Base-by-base conservation (phyloP, 345 rosid genomes). In the Populus pruinosa region DNA sequence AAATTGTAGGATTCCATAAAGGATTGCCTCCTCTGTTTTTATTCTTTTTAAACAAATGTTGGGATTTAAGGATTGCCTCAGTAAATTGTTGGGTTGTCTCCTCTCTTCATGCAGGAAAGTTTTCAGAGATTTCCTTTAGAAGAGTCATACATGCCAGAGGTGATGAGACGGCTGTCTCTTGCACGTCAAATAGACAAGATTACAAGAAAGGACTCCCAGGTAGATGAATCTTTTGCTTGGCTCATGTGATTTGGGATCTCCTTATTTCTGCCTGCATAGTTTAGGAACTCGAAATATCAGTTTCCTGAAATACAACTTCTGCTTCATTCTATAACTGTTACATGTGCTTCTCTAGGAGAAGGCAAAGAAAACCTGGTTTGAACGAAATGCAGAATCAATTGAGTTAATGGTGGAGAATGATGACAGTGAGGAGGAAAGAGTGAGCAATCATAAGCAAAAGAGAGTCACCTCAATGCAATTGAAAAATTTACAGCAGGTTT, bases 391-490 rank as follows among this genome's bases (percentile, higher is more conserved):
- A 2, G 97, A 93, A 86, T 79, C 90, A 56, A 70, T 92, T 80
- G 94, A 91, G 80, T 83, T 93, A 25, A 85, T 84, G 38, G 64
- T 96, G 77, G 99, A 96, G 71, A 81, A 88, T 33, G 83, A 87
- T 27, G 98, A 93, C 75, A 93, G 94, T 77, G 99, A 96, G 83
- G 98, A 91, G 64, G 99, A 96, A 77, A 89, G 87, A 87, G 97
- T 82, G 47, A 88, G 86, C 78, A 90, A 78, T 25, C 79, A 76
- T 86, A 89, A 87, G 86, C 87, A 86, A 86, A 88, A 79, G 78
- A 73, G 33, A 67, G 43, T 43, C 53, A 43, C 71, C 20, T 50
- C 79, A 25, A 71, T 70, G 72, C 79, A 80, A 27, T 33, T 80
- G 79, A 76, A 70, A 47, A 72, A 67, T 10, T 65, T 76, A 18